Conservation (phyloP, 208 protist species). For the Leishmania aethiopica region DNA sequence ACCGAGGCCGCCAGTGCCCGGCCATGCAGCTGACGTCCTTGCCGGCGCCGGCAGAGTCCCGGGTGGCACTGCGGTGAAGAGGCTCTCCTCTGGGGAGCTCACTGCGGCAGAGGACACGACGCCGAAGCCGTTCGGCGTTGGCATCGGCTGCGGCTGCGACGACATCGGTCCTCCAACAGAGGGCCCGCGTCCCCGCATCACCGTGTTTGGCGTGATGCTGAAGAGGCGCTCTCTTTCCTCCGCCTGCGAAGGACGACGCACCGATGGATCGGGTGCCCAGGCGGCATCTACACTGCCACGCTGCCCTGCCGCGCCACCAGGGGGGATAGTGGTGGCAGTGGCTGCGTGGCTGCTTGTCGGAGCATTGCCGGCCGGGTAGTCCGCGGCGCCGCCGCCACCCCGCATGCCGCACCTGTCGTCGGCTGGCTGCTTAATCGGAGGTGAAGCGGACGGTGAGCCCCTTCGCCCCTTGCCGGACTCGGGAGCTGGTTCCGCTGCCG, state of each 20-base stretch:
- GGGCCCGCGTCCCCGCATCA: slow-evolving; percentile 2
- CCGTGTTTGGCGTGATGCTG: slow-evolving; percentile 28
- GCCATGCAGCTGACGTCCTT: neutral
- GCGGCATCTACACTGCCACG: slow-evolving; percentile 12
- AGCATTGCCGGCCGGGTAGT: neutral
- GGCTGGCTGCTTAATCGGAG: slow-evolving; percentile 14
- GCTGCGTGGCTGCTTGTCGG: neutral
- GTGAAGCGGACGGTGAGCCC: slow-evolving; percentile 22
- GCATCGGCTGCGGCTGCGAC: neutral
- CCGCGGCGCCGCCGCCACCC: neutral
- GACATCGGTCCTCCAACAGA: neutral
- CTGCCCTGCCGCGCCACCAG: neutral
- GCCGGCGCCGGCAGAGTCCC: neutral
- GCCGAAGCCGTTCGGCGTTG: neutral
- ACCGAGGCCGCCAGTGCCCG: neutral
- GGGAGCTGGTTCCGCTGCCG: neutral
- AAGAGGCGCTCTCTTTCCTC: slow-evolving; percentile 24
- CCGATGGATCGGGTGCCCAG: slow-evolving; percentile 13
- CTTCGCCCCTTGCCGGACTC: neutral
- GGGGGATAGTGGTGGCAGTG: neutral
- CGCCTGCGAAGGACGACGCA: slow-evolving; percentile 13
- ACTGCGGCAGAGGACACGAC: neutral
- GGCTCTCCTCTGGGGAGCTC: neutral
- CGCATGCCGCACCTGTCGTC: neutral
- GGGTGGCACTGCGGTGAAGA: neutral